phyloP scores from a whole-genome alignment of 2,329 filamentous ascomycete genomes.

The Pseudogymnoascus sp. region DNA sequence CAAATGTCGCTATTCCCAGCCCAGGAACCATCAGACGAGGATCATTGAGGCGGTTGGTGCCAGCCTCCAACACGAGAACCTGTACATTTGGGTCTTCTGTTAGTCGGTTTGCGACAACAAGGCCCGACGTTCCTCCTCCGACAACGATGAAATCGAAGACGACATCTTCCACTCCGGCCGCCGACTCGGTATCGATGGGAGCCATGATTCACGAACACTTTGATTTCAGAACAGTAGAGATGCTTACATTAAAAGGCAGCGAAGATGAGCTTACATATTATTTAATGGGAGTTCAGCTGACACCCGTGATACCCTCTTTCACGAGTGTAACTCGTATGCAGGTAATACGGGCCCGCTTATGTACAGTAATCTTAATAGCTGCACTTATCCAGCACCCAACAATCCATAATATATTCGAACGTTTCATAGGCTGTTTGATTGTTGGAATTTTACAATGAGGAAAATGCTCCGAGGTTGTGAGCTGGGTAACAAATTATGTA shows the following conservation, averaged over 20 bases:
- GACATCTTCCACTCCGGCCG: not conserved
- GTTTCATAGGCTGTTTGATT: not conserved
- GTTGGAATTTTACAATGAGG: not conserved
- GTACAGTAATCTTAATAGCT: not conserved
- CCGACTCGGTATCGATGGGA: not conserved
- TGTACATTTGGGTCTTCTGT: constrained; percentile 31
- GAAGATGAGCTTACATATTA: not conserved
- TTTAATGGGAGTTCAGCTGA: not conserved
- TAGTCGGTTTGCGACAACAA: constrained; percentile 36
- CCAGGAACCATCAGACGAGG: constrained; percentile 34
- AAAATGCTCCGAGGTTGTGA: not conserved
- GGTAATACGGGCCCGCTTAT: not conserved
- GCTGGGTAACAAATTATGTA: not conserved
- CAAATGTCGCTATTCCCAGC: constrained; percentile 28
- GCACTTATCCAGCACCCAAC: not conserved
- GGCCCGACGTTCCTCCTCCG: constrained; percentile 40
- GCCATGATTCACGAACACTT: not conserved
- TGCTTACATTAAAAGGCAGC: not conserved
- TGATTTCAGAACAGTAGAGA: not conserved
- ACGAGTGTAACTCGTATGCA: not conserved
- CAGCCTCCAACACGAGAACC: constrained; percentile 36
- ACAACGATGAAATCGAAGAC: constrained; percentile 37
- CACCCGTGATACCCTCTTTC: not conserved
- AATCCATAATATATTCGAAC: not conserved
- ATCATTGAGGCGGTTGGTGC: constrained; percentile 30